phyloP scores from a whole-genome alignment of 148 eudicot species.

The Silene latifolia region DNA sequence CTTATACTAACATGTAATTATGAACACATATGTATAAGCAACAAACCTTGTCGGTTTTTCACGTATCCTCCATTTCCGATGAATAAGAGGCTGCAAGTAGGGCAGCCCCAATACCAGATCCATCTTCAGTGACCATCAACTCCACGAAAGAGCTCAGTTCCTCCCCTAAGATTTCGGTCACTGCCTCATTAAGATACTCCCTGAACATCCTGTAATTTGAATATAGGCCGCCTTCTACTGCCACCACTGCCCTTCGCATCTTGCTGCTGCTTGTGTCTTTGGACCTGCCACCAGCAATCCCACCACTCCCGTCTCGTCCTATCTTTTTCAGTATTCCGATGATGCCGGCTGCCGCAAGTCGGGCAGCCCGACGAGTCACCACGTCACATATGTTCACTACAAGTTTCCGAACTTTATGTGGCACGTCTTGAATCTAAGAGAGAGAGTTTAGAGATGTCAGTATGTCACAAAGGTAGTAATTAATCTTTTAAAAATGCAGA shows the following conservation, averaged over 20 bases:
- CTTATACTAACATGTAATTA: conserved; percentile 23
- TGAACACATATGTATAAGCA: conserved; percentile 28
- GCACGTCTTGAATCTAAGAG: conserved; percentile 48
- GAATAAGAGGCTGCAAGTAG: conserved; percentile 77
- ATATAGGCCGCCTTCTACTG: conserved; percentile 76
- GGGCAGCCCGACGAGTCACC: conserved; percentile 72
- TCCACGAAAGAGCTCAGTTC: conserved; percentile 55
- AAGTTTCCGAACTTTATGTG: conserved; percentile 66
- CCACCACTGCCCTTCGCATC: conserved; percentile 64
- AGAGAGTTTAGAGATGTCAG: neutral
- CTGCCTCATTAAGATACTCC: conserved; percentile 74
- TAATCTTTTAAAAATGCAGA: no score
- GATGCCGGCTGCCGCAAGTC: conserved; percentile 85
- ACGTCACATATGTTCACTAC: conserved; percentile 84
- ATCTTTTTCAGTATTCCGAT: conserved; percentile 86
- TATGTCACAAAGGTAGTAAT: neutral
- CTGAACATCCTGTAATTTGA: conserved; percentile 57
- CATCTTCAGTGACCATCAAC: conserved; percentile 66
- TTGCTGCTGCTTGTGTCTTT: conserved; percentile 35
- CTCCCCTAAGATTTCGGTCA: conserved; percentile 77
- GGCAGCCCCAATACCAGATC: conserved; percentile 87
- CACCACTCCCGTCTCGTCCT: conserved; percentile 84
- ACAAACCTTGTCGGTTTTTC: conserved; percentile 3
- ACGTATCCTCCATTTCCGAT: conserved; percentile 35
- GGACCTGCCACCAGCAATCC: conserved; percentile 47